Base-by-base conservation (phyloP, 148 eudicot genomes). In the Silene conica region DNA sequence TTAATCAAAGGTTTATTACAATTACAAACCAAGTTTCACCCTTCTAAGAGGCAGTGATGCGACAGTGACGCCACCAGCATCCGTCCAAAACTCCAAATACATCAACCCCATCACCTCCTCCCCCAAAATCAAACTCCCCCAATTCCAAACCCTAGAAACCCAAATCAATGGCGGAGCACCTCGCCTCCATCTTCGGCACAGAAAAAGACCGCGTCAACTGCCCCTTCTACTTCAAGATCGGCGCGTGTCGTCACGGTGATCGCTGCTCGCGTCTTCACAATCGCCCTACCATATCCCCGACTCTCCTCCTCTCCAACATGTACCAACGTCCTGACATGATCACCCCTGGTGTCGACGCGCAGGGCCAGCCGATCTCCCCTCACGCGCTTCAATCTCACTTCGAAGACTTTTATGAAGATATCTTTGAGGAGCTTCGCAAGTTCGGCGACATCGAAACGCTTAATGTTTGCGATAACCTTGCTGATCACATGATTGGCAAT, bases 191-290 rank as follows among this genome's bases (percentile, higher is more conserved):
- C 2, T 90, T 90, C 81, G 92, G 96, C 1, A 90, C 92, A 20
- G 96, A 90, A 76, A 88, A 90, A 61, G 96, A 90, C 84, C 74
- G 96, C 0, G 96, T 90, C 0, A 90, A 90, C 80, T 90, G 92
- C 56, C 96, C 96, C 0, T 90, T 90, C 83, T 90, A 90, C 83
- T 88, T 90, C 86, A 90, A 90, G 74, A 88, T 90, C 80, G 96
- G 96, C 67, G 95, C 95, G 1, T 88, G 95, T 28, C 80, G 91
- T 14, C 95, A 90, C 68, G 92, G 90, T 12, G 95, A 90, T 59
- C 87, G 92, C 0, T 90, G 95, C 82, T 90, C 92, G 5, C 85
- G 96, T 55, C 92, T 88, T 72, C 96, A 90, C 79, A 88, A 82
- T 41, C 81, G 81, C 21, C 92, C 96, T 12, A 86, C 87, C 14